Evolutionary conservation across 2,329 filamentous ascomycete species (phyloP).

Genomic region (Arthroderma sp.): DNA sequence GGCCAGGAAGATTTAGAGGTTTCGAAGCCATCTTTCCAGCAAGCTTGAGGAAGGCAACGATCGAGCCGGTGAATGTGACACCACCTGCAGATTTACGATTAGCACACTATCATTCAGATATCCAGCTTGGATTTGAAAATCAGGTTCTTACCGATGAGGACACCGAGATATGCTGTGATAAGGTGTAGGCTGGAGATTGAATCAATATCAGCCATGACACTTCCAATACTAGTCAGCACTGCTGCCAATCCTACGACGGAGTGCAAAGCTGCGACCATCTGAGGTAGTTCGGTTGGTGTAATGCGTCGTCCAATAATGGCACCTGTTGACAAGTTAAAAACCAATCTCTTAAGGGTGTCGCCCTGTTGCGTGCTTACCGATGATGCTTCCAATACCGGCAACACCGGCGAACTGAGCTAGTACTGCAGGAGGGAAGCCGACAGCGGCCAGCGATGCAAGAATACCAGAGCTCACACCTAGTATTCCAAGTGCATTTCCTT

Average conservation of each 20-base stretch:
- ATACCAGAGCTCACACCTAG: slow-evolving; percentile 74
- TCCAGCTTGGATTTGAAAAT: neutral
- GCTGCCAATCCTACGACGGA: slow-evolving; percentile 82
- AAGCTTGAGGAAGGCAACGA: slow-evolving; percentile 81
- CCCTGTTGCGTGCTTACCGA: slow-evolving; percentile 29
- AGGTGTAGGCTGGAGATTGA: slow-evolving; percentile 67
- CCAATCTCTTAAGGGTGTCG: neutral
- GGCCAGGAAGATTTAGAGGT: slow-evolving; percentile 58
- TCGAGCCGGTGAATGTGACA: slow-evolving; percentile 80
- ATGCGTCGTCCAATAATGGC: slow-evolving; percentile 73
- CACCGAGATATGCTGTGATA: slow-evolving; percentile 73
- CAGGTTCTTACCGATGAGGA: slow-evolving; percentile 52
- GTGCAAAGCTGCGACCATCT: slow-evolving; percentile 79
- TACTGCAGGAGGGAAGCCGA: slow-evolving; percentile 66
- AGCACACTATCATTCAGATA: neutral
- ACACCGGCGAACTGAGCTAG: slow-evolving; percentile 68
- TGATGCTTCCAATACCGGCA: slow-evolving; percentile 56
- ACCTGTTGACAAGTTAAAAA: slow-evolving; percentile 27
- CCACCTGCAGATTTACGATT: slow-evolving; percentile 38
- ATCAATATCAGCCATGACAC: slow-evolving; percentile 60
- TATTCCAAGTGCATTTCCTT: slow-evolving; percentile 76
- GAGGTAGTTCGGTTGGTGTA: slow-evolving; percentile 74
- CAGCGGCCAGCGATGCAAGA: slow-evolving; percentile 66
- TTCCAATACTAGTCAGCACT: slow-evolving; percentile 77
- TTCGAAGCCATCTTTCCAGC: slow-evolving; percentile 69